Base-by-base conservation (phyloP, 495 filamentous ascomycete genomes). In the Xylaria scruposa region DNA sequence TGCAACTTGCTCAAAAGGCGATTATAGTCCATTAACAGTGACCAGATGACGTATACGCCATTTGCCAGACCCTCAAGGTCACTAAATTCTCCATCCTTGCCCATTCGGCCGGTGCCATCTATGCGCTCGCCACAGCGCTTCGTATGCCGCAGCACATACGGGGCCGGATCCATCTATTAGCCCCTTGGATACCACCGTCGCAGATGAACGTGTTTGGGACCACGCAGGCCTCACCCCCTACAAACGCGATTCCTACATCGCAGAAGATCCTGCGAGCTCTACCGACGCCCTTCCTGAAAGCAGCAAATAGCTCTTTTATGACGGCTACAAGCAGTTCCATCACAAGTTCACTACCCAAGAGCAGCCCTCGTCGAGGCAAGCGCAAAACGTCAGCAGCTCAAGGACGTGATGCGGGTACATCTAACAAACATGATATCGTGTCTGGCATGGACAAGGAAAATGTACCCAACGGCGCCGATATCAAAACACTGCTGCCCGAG, bases 171-270 rank as follows among this genome's bases (percentile, higher is more conserved):
- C 96, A 99, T 81, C 90, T 99, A 10, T 86, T 99, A 15, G 95
- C 96, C 2, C 96, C 96, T 0, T 99, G 96, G 97, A 98, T 99
- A 51, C 96, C 96, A 2, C 96, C 96, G 0, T 97, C 94, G n/a
- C 96, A 99, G 76, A 92, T 98, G 85, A 94, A 90, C 46, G 91
- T 89, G 42, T 90, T 97, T 61, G 84, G 94, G 38, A 86, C 91
- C n/a, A 88, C 91, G 21, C 89, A 93, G 72, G 90, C 91, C 13
- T 83, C 91, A 12, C 89, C 92, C 0, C 94, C 94, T 0, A 90
- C 88, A 1, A 94, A 91, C 74, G 91, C 94, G 10, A 91, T 99
- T 56, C 97, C 96, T 12, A 95, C 95, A 53, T 92, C 93, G 5
- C 97, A 98, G 76, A 89, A 93, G 56, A 94, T 99, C 73, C 89